These are phyloP conservation scores for Candida chauliodis DNA, from an alignment of 805 yeast genomes.

Conservation along the genomic window DNA sequence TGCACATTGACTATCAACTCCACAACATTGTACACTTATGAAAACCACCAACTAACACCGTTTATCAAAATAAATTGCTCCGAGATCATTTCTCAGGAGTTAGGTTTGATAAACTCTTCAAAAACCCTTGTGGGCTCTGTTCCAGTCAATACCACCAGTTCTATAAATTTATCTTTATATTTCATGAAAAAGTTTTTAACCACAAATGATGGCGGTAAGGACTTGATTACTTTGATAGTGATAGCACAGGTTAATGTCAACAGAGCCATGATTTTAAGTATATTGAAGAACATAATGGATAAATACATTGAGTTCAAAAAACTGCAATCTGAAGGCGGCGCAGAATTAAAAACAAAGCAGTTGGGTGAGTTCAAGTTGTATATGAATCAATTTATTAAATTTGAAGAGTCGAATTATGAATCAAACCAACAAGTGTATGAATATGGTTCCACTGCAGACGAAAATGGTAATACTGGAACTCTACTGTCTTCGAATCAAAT, in stretches of 20 bases:
- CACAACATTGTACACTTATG: conserved; percentile 57
- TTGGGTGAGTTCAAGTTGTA: conserved; percentile 52
- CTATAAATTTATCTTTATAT: conserved; percentile 34
- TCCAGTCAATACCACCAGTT: conserved; percentile 23
- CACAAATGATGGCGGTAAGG: conserved; percentile 43
- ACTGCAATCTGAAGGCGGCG: conserved; percentile 14
- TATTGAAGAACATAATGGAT: conserved; percentile 48
- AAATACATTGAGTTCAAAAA: conserved; percentile 44
- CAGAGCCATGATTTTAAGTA: conserved; percentile 43
- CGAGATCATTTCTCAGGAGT: conserved; percentile 51
- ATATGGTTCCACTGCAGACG: conserved; percentile 24
- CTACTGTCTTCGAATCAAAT: conserved; percentile 15
- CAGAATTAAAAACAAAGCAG: conserved; percentile 17
- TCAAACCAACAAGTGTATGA: conserved; percentile 29
- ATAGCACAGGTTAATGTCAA: conserved; percentile 44
- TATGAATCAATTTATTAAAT: conserved; percentile 54
- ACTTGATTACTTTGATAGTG: conserved; percentile 49
- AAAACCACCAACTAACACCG: conserved; percentile 42
- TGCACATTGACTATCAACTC: conserved; percentile 53
- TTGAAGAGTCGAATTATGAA: conserved; percentile 47
- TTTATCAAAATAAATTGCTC: conserved; percentile 45
- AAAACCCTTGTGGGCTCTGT: conserved; percentile 39
- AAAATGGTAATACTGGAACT: conserved; percentile 15
- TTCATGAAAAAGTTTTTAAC: conserved; percentile 45
- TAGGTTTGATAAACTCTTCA: conserved; percentile 51